Base-by-base conservation (phyloP, 805 yeast genomes). In the Candida coleopterorum region DNA sequence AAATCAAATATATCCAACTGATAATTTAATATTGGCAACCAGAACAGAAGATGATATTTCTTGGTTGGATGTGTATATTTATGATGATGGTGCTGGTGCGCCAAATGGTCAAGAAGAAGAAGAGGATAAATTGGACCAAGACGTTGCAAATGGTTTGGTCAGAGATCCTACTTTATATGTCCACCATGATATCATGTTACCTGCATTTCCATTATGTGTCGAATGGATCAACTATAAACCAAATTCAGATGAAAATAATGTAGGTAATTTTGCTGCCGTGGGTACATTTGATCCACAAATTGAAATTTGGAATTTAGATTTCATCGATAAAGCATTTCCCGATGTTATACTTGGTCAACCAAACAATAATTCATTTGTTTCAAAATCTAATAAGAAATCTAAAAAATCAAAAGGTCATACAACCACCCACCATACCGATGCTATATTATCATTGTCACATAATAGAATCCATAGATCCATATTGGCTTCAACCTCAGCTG, bases 281-380 rank as follows among this genome's bases (percentile, higher is more conserved):
- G 97, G 97, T 55, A 85, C 97, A 2, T 90, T 93, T 57, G 97
- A 90, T 50, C 98, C 98, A 27, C 94, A 85, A 55, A 90, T 93
- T 60, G 98, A 93, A 64, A 75, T 93, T 43, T 93, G 97, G 97
- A 88, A 93, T 60, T 68, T 93, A 52, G 98, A 93, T 58, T 79
- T 82, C 45, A 70, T 90, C 24, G 97, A 93, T 49, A 87, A 87
- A 52, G 90, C 95, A 18, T 90, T 85, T 73, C 98, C 98, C 10
- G 96, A 89, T 55, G 74, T 84, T 47, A 87, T 93, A 44, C 70
- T 93, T 42, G 97, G 98, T 35, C 95, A 85, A 54, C 78, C 79
- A 9, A 70, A 70, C 30, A 53, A 56, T 52, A 55, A 63, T 45
- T 62, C 68, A 26, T 57, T 68, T 35, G 64, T 69, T 44, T 58